A percentile compares a stretch with the other conserved stretches of the same genome.
Conservation (phyloP, 345 rosid species). For the Cardiospermum halicacabum region DNA sequence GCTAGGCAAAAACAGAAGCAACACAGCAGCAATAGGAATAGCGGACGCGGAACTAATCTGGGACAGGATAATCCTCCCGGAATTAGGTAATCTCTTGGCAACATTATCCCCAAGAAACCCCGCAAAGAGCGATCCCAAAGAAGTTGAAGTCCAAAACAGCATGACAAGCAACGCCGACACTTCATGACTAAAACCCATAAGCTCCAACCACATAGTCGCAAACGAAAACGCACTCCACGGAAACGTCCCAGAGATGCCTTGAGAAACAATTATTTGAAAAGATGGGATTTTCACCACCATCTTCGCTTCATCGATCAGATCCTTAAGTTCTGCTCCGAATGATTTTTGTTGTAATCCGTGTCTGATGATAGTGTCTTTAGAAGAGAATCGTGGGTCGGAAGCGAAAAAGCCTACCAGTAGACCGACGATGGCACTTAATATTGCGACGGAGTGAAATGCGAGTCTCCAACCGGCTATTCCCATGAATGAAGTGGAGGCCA, state of each 20-base stretch:
- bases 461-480: conserved; percentile 79
- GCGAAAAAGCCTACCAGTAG: conserved; percentile 54
- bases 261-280: conserved; percentile 66
- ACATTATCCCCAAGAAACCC: conserved; percentile 58
- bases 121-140: conserved; percentile 46
- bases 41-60: conserved; percentile 56
- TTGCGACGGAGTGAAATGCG: conserved; percentile 58
- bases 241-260: conserved; percentile 57
- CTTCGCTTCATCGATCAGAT: conserved; percentile 42
- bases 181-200: conserved; percentile 55
- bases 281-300: conserved; percentile 50
- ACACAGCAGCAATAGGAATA: conserved; percentile 56
- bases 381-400: conserved; percentile 45
- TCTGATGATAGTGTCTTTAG: conserved; percentile 14
- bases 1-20: conserved; percentile 51
- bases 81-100: conserved; percentile 40
- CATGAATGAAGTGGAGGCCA: conserved; percentile 62
- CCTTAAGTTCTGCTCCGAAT: conserved; percentile 36
- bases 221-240: conserved; percentile 65
- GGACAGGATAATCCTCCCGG: conserved; percentile 53
- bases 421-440: conserved; percentile 62
- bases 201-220: conserved; percentile 66
- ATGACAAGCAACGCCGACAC: conserved; percentile 45
- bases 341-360: conserved; percentile 18
- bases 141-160: conserved; percentile 30